Conservation (phyloP, 2,329 filamentous ascomycete genomes). For the Exserohilum rostratum region DNA sequence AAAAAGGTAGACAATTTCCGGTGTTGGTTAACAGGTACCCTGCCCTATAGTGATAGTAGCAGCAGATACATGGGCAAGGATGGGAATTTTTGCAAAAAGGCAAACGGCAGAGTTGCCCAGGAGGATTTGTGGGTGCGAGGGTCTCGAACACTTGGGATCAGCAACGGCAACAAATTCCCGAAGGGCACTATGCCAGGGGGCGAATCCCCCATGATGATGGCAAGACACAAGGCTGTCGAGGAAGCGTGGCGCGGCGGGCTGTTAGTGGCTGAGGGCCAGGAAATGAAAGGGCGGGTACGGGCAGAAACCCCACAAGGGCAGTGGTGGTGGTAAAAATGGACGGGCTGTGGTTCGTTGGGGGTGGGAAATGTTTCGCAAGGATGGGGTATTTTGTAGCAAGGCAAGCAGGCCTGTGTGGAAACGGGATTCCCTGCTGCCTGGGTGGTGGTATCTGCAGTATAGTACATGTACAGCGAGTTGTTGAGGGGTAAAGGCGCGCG, state of each 20-base stretch:
- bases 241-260: not conserved
- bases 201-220: not conserved
- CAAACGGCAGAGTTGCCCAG: constrained; percentile 3
- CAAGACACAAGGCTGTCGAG: not conserved
- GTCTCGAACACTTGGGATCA: constrained; percentile 12
- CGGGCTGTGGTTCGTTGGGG: constrained; percentile 5
- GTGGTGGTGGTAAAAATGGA: constrained; percentile 4
- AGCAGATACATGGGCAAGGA: not conserved
- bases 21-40: not conserved
- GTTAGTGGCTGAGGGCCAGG: constrained; percentile 4
- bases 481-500: not conserved
- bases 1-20: not conserved
- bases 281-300: constrained; percentile 16
- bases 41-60: not conserved
- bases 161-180: constrained; percentile 10
- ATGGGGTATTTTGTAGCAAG: not conserved
- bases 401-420: not conserved
- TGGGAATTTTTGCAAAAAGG: not conserved
- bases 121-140: not conserved
- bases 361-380: constrained; percentile 5
- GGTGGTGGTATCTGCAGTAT: too few relatives aligned
- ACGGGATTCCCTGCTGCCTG: too few relatives aligned
- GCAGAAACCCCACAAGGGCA: constrained; percentile 5
- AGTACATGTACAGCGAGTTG: not conserved
- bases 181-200: constrained; percentile 3